Evolutionary conservation across 805 yeast genomes (phyloP), one percentile per base, ranked within the genome.

Genomic region (Saturnispora dispora): DNA sequence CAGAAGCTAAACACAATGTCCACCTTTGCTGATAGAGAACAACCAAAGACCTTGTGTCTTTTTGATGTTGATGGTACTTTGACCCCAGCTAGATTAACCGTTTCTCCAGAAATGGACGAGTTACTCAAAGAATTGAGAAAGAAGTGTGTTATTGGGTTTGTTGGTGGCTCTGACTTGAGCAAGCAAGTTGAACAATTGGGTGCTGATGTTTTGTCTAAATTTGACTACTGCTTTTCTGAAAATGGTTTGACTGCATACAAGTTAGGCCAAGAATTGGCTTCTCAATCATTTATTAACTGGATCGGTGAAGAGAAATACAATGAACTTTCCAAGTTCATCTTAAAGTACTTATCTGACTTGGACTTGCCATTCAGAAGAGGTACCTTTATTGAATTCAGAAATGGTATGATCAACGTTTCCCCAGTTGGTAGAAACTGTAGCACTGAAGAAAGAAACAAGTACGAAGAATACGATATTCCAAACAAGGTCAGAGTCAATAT

Each of bases 371-470:
- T 85, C 69, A 88, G 97, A 82, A 88, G 97, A 77, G 99, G 99
- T 71, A 93, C 99, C 54, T 93, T 93, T 72, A 74, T 93, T 61
- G 99, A 93, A 78, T 93, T 93, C 80, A 88, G 99, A 82, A 93
- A 93, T 71, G 99, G 99, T 71, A 90, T 93, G 96, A 87, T 93
- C 72, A 93, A 93, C 73, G 88, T 93, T 57, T 89, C 97, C 15
- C 99, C 99, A 61, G 82, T 93, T 55, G 99, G 99, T 65, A 88
- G 99, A 82, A 93, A 93, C 69, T 98, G 98, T 55, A 83, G 95
- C 40, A 88, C 88, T 60, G 81, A 79, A 59, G 97, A 93, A 78
- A 87, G 99, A 76, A 82, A 79, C 71, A 97, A 89, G 61, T 93
- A 76, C 67, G 98, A 93, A 77, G 76, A 73, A 62, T 93, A 63